Base-by-base conservation (phyloP, 2,329 filamentous ascomycete species). In the Beauveria asiatica region DNA sequence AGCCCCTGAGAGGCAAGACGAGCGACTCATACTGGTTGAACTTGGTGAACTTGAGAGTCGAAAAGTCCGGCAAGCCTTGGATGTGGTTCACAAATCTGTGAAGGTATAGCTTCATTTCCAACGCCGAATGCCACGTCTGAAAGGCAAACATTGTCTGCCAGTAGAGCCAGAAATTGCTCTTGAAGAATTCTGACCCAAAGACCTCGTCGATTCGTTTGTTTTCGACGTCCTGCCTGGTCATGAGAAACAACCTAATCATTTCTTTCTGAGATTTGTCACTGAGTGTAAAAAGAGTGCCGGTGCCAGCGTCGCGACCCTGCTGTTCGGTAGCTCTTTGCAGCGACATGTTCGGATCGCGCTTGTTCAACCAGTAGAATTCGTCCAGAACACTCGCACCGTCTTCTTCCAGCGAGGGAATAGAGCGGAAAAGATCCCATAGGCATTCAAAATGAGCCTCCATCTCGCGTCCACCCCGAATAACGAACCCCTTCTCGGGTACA, bases 111-210 rank as follows among this genome's bases (percentile, higher is more conserved):
- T 75, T 78, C 11, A 67, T 70, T 27, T 76, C 68, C 5, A 76
- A 76, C 33, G 77, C 76, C 0, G 72, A 74, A 59, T 73, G 71
- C 67, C 75, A 70, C 19, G 44, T 46, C 44, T 46, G 44, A 46
- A 46, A 46, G 44, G 44, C 44, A 23, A 46, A 46, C 44, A 46
- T 46, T 46, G 44, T 46, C 13, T 25, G 44, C 44, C 44, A 46
- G 44, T 46, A 46, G 44, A 46, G 44, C 44, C 44, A 46, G 44
- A 46, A 46, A 46, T 46, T 46, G 21, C 44, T 46, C 44, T 25
- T 7, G 44, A 46, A 46, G 21, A 46, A 46, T 25, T 46, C 44
- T 8, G 44, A 21, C 19, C 44, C 44, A 46, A 46, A 46, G 11
- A 46, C 44, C 21, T 46, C 19, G 19, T 46, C 44, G n/a, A 46